Evolutionary conservation across 176 grass and related monocot species (phyloP).

Genomic region (Oryza rufipogon): DNA sequence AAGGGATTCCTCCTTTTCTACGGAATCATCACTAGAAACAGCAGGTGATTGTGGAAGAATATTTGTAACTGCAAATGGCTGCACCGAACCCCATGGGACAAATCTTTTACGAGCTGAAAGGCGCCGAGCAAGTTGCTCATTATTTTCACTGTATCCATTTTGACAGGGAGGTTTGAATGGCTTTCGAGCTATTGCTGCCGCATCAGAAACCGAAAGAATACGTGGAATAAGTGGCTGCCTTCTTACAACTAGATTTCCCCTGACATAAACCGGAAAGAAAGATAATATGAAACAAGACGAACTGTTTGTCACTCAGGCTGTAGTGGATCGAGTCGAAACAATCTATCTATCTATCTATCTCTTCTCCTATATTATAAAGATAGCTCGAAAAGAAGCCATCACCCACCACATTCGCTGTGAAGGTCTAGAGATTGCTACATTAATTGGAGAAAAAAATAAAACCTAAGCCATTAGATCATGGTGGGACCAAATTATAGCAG

Average conservation of each 20-base stretch:
- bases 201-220: constrained; percentile 93
- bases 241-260: constrained; percentile 83
- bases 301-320: neutral
- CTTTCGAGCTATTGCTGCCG: constrained; percentile 75
- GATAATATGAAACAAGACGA: constrained; percentile 29
- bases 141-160: constrained; percentile 70
- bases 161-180: constrained; percentile 89
- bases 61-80: constrained; percentile 55
- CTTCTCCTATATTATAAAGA: no score
- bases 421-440: no score
- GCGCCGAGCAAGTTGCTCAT: constrained; percentile 70
- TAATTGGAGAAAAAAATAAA: no score
- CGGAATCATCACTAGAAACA: constrained; percentile 46
- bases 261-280: constrained; percentile 50
- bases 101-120: constrained; percentile 90
- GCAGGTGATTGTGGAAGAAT: constrained; percentile 51
- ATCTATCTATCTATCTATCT: neutral
- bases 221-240: constrained; percentile 89
- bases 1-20: constrained; percentile 66
- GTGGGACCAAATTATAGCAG: no score
- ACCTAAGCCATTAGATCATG: no score
- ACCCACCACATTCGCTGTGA: no score
- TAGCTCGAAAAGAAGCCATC: no score
- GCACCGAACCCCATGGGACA: constrained; percentile 75
- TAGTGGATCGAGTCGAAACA: constrained; percentile 10